Conservation (phyloP, 1,139 yeast species). For the Suhomyces bokatorum region DNA sequence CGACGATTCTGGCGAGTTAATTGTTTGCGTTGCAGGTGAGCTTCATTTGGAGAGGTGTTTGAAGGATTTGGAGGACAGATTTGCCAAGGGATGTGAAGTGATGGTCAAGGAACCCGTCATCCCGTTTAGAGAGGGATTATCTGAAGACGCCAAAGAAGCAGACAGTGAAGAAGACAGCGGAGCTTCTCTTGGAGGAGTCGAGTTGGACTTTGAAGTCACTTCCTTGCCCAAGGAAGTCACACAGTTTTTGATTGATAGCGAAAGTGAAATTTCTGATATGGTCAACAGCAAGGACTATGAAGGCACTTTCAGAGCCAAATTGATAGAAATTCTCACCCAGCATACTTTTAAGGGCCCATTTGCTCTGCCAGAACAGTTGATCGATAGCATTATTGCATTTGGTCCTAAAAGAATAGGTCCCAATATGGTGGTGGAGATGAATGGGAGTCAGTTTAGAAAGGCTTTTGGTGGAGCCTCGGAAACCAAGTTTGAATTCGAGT, state of each 20-base stretch:
- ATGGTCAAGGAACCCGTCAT: slow-evolving; percentile 89
- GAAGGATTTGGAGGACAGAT: slow-evolving; percentile 84
- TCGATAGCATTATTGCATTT: slow-evolving; percentile 59
- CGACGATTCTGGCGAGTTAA: slow-evolving; percentile 84
- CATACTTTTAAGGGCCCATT: slow-evolving; percentile 22
- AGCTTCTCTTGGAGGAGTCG: slow-evolving; percentile 46
- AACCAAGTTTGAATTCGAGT: slow-evolving; percentile 52
- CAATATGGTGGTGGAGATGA: slow-evolving; percentile 66
- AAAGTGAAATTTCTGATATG: slow-evolving; percentile 31
- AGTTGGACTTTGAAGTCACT: slow-evolving; percentile 49
- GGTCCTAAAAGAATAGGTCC: slow-evolving; percentile 82
- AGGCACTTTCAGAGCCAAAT: slow-evolving; percentile 25
- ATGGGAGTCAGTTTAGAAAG: slow-evolving; percentile 36
- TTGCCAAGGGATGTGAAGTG: slow-evolving; percentile 83
- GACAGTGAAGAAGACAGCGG: slow-evolving; percentile 15
- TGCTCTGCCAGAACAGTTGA: slow-evolving; percentile 24
- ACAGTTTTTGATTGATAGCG: slow-evolving; percentile 51
- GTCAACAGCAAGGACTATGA: slow-evolving; percentile 22
- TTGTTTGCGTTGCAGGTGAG: slow-evolving; percentile 94
- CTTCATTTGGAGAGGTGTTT: slow-evolving; percentile 88
- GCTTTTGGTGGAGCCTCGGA: slow-evolving; percentile 21
- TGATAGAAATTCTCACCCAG: slow-evolving; percentile 34
- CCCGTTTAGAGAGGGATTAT: slow-evolving; percentile 88
- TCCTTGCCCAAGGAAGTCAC: slow-evolving; percentile 59
- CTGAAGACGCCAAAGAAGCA: slow-evolving; percentile 21